Conservation (phyloP, 2,329 filamentous ascomycete species). For the Cytospora chrysosperma region DNA sequence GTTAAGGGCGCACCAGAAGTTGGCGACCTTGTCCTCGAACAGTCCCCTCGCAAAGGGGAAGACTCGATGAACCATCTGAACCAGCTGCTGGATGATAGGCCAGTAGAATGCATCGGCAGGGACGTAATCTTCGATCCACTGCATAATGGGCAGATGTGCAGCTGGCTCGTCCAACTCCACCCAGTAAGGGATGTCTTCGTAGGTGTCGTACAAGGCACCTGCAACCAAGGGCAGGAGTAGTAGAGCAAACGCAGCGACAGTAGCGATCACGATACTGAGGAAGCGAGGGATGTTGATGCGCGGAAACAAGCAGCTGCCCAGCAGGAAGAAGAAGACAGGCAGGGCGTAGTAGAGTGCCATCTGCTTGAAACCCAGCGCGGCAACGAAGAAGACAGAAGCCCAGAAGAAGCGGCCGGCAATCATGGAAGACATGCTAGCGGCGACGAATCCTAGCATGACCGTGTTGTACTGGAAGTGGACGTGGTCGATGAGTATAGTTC, state of each 20-base stretch:
- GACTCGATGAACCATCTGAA: conserved; percentile 85
- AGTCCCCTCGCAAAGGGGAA: conserved; percentile 95
- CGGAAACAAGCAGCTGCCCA: conserved; percentile 83
- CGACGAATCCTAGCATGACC: conserved; percentile 90
- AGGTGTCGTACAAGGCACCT: conserved; percentile 68
- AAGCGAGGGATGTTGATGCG: conserved; percentile 66
- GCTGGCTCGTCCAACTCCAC: conserved; percentile 56
- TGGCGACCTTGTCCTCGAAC: conserved; percentile 98
- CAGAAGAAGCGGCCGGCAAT: conserved; percentile 81
- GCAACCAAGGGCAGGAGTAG: conserved; percentile 74
- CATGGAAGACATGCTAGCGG: conserved; percentile 86
- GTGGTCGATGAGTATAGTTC: conserved; percentile 88
- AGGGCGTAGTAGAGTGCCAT: conserved; percentile 99
- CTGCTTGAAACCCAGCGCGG: conserved; percentile 94
- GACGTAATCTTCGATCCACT: conserved; percentile 55
- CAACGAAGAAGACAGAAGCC: conserved; percentile 91
- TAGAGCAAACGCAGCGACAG: conserved; percentile 68
- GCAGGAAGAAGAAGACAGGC: conserved; percentile 84
- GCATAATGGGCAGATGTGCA: conserved; percentile 63
- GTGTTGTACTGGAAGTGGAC: conserved; percentile 98
- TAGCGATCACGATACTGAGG: conserved; percentile 72
- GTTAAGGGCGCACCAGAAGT: conserved; percentile 94
- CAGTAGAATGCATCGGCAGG: conserved; percentile 69
- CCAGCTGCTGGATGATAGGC: conserved; percentile 71
- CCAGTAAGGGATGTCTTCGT: conserved; percentile 60